Evolutionary conservation across 129 eudicot species (phyloP).

Genomic region (Kitagawia praeruptora): DNA sequence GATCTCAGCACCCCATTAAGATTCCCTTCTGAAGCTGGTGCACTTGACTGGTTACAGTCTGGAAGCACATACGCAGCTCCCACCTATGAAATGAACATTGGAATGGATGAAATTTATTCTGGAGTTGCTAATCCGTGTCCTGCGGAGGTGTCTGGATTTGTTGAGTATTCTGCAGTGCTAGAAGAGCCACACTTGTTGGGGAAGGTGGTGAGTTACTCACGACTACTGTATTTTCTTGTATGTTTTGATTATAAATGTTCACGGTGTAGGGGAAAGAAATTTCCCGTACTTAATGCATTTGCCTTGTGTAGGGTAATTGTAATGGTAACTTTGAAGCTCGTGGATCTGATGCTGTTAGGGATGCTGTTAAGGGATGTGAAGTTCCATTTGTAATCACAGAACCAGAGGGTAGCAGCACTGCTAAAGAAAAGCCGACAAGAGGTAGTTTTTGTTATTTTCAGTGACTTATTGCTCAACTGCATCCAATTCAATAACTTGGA

Average conservation of each 20-base stretch:
- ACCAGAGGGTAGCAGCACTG: conserved; percentile 10
- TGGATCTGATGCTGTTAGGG: conserved; percentile 2
- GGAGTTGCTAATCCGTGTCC: conserved; percentile 3
- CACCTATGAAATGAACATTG: neutral
- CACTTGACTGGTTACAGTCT: neutral
- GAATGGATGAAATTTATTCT: neutral
- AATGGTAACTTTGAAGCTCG: neutral
- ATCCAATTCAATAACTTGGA: neutral
- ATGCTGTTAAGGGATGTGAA: neutral
- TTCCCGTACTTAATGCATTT: neutral
- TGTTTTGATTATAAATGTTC: neutral
- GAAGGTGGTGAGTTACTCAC: conserved; percentile 11
- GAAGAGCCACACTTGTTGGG: neutral
- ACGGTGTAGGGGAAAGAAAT: neutral
- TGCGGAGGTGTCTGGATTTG: conserved; percentile 4
- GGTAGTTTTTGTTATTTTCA: conserved; percentile 31
- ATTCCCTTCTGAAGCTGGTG: conserved; percentile 12
- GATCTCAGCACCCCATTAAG: conserved; percentile 28
- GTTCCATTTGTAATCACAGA: conserved; percentile 5
- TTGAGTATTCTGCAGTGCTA: conserved; percentile 8
- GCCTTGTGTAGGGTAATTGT: conserved; percentile 16
- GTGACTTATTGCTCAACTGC: conserved; percentile 10
- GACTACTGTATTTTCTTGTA: neutral
- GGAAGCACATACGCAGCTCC: neutral
- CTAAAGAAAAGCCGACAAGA: conserved; percentile 14